A percentile compares a stretch with the other conserved stretches of the same genome.
phyloP scores from a whole-genome alignment of 2,329 filamentous ascomycete species.

The Penicillium sp. region DNA sequence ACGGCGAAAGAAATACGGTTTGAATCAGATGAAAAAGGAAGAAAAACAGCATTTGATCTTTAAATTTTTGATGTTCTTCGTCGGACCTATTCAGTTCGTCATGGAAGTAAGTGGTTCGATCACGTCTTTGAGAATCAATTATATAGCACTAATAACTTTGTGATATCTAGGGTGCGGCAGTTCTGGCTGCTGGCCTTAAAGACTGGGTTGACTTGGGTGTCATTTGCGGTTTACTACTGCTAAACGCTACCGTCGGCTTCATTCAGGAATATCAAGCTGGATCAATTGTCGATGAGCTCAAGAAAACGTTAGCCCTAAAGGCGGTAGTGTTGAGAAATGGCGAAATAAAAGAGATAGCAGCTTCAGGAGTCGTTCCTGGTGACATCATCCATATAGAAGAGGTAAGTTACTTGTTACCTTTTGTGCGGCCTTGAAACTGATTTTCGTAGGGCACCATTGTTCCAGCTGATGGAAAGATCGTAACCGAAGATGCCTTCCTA shows the following conservation, averaged over 20 bases:
- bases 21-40: slow-evolving; percentile 81
- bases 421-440: slow-evolving; percentile 1
- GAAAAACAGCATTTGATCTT: slow-evolving; percentile 80
- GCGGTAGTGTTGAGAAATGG: slow-evolving; percentile 82
- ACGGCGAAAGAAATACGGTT: slow-evolving; percentile 68
- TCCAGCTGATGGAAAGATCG: slow-evolving; percentile 80
- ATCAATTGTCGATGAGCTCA: slow-evolving; percentile 84
- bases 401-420: slow-evolving; percentile 26
- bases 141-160: slow-evolving; percentile 12
- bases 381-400: slow-evolving; percentile 89
- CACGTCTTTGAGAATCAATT: background rate
- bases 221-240: slow-evolving; percentile 75
- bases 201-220: slow-evolving; percentile 95
- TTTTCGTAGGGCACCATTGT: slow-evolving; percentile 69
- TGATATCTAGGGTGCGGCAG: slow-evolving; percentile 60
- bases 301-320: slow-evolving; percentile 85
- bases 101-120: slow-evolving; percentile 66
- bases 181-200: slow-evolving; percentile 76
- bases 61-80: slow-evolving; percentile 78
- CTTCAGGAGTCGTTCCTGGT: slow-evolving; percentile 79
- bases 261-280: slow-evolving; percentile 86
- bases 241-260: slow-evolving; percentile 84
- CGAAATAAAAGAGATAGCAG: slow-evolving; percentile 71
- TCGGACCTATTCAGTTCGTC: slow-evolving; percentile 88
- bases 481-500: slow-evolving; percentile 77